Evolutionary conservation across 352 stramenopile species (phyloP), one percentile per base, ranked within the genome.

Genomic region (Pythium phragmitis): DNA sequence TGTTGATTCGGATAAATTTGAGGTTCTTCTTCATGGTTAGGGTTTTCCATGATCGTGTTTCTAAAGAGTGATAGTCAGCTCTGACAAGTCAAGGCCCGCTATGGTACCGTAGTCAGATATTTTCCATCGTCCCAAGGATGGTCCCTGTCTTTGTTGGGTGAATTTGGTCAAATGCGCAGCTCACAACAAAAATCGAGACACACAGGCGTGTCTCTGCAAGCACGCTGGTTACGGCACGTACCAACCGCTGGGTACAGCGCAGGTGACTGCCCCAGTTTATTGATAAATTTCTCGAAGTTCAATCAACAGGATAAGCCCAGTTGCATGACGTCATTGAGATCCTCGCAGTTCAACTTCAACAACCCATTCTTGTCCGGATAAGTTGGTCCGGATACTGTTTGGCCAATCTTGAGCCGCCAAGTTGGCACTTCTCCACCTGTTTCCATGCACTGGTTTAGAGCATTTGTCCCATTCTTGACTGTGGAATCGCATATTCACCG

Each of bases 261-360:
- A 21, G 39, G 9, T 46, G 39, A 46, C 39, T 16, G 39, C 39
- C 14, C 17, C 39, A n/a, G 17, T 46, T 46, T 46, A 21, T 4
- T 46, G 39, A 46, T 7, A 46, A n/a, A 19, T 21, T 7, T 46
- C 11, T 9, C 39, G 7, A 46, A 46, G 39, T 46, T 46, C 14
- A 46, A 46, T n/a, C 17, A 8, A 6, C 19, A 42, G 49, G 28
- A 42, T 16, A 36, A 34, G 39, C 23, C 49, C 51, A 49, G 11
- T 13, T 28, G 42, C 60, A 48, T 67, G 60, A 67, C 60, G 60
- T 67, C 60, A 67, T 43, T 45, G 37, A 39, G 54, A 67, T 67
- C 60, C 51, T n/a, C 39, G 26, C 26, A 0, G 26, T 67, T 36
- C 60, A 67, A 67, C 60, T 67, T 67, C 60, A 67, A 67, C 60